Evolutionary conservation across 1,284 basidiomycete genomes (phyloP).

Genomic region (Apiotrichum akiyoshidainum): DNA sequence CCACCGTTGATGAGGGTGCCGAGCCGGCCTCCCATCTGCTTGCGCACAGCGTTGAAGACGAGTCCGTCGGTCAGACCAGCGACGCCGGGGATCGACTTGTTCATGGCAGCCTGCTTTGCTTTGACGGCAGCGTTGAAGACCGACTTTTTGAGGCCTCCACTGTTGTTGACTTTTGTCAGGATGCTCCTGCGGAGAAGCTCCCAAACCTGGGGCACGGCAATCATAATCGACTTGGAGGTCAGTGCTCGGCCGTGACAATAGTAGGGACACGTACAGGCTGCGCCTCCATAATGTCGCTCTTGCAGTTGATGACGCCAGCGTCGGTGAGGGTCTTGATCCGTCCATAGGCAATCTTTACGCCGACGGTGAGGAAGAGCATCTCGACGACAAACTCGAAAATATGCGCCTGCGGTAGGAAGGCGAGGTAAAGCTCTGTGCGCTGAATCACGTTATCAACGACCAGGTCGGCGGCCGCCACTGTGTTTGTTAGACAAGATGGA

Average conservation of each 20-base stretch:
- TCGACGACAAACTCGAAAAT: conserved; percentile 65
- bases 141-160: conserved; percentile 66
- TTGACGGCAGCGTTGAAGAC: conserved; percentile 50
- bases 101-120: conserved; percentile 39
- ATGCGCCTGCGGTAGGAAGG: conserved; percentile 89
- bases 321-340: conserved; percentile 94
- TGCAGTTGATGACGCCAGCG: conserved; percentile 79
- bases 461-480: conserved; percentile 69
- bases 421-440: conserved; percentile 65
- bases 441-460: conserved; percentile 75
- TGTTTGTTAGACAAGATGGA: no score
- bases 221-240: conserved; percentile 61
- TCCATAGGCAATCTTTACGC: conserved; percentile 70
- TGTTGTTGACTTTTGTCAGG: conserved; percentile 66
- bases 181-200: conserved; percentile 93
- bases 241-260: background rate
- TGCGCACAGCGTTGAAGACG: conserved; percentile 70
- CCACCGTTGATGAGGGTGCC: conserved; percentile 78
- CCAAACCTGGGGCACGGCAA: conserved; percentile 91
- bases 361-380: conserved; percentile 49
- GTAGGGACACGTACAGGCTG: conserved; percentile 53
- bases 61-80: conserved; percentile 67
- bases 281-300: conserved; percentile 81
- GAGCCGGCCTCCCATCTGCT: conserved; percentile 81
- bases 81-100: conserved; percentile 59